Base-by-base conservation (phyloP, 352 stramenopile genomes). In the Globisporangium middletonii region DNA sequence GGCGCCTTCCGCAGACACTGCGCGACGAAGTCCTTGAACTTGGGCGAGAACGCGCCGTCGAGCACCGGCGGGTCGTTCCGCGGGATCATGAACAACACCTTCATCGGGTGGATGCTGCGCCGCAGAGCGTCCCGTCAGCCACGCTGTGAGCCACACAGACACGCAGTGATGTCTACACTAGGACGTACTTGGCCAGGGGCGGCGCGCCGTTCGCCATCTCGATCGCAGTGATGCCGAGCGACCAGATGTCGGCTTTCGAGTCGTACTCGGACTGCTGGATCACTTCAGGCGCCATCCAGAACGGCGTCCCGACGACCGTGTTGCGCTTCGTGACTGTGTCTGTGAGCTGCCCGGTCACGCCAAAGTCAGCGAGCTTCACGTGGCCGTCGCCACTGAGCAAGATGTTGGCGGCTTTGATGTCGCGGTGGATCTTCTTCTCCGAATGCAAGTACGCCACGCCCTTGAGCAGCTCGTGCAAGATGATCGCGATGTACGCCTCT, bases 61-160 rank as follows among this genome's bases (percentile, higher is more conserved):
- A 98, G 75, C 37, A 67, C 76, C 3, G 94, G 89, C 43, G 92
- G 87, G 8, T 95, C 86, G 70, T 96, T 96, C 44, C 92, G 96
- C 6, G 97, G 96, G 68, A 99, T 99, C 63, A 99, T 88, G 71
- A 99, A 99, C 57, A 99, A 94, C 53, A 98, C 97, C 68, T 98
- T 90, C 80, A 99, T 97, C 7, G 97, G 97, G 71, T 99, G 96
- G 44, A 99, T 86, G 60, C 98, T 98, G 50, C 16, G 57, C 35
- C 27, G 62, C 27, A 42, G 19, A 45, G 27, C 15, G 53, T 37
- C 1, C 50, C 2, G 6, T 35, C 19, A 48, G 11, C 18, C 18
- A 53, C 15, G 15, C 33, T 43, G 5, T 16, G 5, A 27, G 16
- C 19, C 7, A 0, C n/a, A 48, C 19, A 48, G 41, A 23, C 15